Conservation (phyloP, 805 yeast genomes). For the Yarrowia sp. region DNA sequence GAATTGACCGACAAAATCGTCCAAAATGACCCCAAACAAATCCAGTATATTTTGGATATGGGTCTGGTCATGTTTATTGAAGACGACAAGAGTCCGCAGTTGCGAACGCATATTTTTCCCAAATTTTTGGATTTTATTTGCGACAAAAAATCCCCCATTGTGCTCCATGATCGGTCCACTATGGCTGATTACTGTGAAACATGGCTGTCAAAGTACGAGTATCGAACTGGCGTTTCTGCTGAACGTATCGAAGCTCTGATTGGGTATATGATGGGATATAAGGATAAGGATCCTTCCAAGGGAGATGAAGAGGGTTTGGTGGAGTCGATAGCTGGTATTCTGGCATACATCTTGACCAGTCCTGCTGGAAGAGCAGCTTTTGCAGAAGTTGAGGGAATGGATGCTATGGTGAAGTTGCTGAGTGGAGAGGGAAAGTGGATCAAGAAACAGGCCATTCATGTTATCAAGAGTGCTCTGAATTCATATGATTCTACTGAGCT, state of each 20-base stretch:
- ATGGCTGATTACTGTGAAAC: conserved; percentile 3
- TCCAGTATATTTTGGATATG: neutral
- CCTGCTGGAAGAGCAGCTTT: conserved; percentile 7
- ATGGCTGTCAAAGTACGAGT: conserved; percentile 6
- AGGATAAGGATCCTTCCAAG: conserved; percentile 1
- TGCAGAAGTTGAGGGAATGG: conserved; percentile 10
- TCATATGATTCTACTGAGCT: conserved; percentile 1
- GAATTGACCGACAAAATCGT: conserved; percentile 17
- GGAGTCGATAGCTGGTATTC: neutral
- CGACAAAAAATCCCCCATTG: neutral
- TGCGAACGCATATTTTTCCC: neutral
- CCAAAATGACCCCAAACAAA: neutral
- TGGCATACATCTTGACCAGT: neutral
- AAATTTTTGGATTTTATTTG: neutral
- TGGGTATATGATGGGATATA: neutral
- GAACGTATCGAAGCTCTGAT: neutral
- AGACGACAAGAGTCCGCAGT: neutral
- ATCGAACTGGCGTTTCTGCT: neutral
- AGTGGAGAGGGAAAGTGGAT: conserved; percentile 17
- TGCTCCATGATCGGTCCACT: conserved; percentile 2
- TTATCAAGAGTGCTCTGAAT: neutral
- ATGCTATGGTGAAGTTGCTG: conserved; percentile 5
- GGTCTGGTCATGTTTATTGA: neutral
- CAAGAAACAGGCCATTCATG: neutral
- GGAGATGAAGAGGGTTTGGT: conserved; percentile 13